Conservation (phyloP, 2,329 filamentous ascomycete species). For the Aspergillus fumigatus region DNA sequence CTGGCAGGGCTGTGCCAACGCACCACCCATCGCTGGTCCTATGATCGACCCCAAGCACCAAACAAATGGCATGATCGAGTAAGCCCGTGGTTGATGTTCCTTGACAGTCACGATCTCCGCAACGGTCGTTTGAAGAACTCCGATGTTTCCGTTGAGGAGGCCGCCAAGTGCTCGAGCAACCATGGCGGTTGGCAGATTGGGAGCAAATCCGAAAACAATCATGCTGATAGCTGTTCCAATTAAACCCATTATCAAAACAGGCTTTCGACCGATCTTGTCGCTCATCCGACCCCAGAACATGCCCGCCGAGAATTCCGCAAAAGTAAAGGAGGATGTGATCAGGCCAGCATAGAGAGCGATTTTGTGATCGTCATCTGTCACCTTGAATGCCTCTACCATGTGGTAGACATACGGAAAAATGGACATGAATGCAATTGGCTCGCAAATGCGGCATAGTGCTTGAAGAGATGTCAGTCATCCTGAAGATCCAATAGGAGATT, state of each 20-base stretch:
- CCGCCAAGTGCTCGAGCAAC: conserved; percentile 85
- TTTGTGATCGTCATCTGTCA: conserved; percentile 70
- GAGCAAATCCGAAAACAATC: conserved; percentile 84
- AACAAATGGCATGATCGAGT: conserved; percentile 95
- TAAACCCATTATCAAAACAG: conserved; percentile 83
- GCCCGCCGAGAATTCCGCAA: conserved; percentile 90
- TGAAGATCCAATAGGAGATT: background rate
- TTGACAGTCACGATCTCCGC: conserved; percentile 90
- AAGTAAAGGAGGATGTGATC: conserved; percentile 93
- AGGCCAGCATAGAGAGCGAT: conserved; percentile 92
- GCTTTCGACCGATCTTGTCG: conserved; percentile 87
- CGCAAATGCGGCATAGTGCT: conserved; percentile 94
- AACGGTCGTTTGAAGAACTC: conserved; percentile 90
- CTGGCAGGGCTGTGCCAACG: conserved; percentile 78
- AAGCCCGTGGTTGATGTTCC: conserved; percentile 89
- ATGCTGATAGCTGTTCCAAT: conserved; percentile 90
- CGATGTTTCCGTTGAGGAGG: conserved; percentile 92
- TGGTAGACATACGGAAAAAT: conserved; percentile 98
- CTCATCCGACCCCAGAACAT: conserved; percentile 91
- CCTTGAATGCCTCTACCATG: conserved; percentile 90
- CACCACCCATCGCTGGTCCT: conserved; percentile 85
- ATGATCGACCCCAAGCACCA: conserved; percentile 97
- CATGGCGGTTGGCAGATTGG: conserved; percentile 74
- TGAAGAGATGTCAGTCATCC: conserved; percentile 15
- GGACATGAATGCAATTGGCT: conserved; percentile 99